phyloP scores from a whole-genome alignment of 495 filamentous ascomycete genomes.

The Sordaria brevicollis region DNA sequence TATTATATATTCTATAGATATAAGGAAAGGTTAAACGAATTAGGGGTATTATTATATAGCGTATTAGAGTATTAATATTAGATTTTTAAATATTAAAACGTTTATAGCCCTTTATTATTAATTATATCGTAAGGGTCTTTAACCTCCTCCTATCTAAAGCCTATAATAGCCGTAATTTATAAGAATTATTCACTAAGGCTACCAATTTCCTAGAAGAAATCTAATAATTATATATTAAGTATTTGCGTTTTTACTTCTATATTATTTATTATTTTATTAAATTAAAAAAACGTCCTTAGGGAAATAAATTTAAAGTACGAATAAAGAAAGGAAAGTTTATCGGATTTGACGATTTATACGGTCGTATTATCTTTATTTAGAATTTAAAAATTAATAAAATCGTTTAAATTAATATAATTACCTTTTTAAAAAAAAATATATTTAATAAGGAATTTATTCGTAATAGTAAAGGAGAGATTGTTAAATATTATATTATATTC shows the following conservation, averaged over 20 bases:
- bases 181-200: neutral
- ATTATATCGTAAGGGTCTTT: neutral
- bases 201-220: neutral
- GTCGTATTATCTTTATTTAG: neutral
- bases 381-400: neutral
- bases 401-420: neutral
- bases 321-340: neutral
- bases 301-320: neutral
- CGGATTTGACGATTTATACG: neutral
- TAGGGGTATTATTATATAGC: neutral
- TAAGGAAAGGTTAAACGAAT: neutral
- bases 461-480: neutral
- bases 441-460: neutral
- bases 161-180: neutral
- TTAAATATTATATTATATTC: neutral
- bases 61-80: neutral
- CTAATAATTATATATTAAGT: neutral
- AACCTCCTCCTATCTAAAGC: neutral
- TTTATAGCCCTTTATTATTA: neutral
- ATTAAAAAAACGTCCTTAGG: neutral
- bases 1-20: neutral
- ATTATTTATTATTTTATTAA: neutral
- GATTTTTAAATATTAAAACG: neutral
- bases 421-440: neutral
- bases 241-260: neutral